Evolutionary conservation across 2,329 filamentous ascomycete species (phyloP), one percentile per base, ranked within the genome.

Genomic region (Fusarium compactum): DNA sequence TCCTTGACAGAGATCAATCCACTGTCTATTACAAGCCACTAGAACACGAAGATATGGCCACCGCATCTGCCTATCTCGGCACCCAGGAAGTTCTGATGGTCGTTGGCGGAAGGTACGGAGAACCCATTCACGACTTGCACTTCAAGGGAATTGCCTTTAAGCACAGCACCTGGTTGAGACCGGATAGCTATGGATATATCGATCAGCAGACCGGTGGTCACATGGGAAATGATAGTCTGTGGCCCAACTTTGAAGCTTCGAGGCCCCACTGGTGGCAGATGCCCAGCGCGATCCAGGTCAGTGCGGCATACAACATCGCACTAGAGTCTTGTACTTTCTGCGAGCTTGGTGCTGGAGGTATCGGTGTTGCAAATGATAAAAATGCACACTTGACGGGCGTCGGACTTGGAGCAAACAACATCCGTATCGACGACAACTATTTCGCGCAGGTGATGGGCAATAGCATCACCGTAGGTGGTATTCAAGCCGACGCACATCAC

Each of bases 231-330:
- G 58, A 47, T 12, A 58, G 32, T 16, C 25, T 29, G 3, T 58
- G 58, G 52, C 52, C 52, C 5, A 11, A 34, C 0, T 61, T 61
- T 5, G 58, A 61, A 12, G 52, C 43, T 11, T 58, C 58, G 3
- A 58, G 58, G 6, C 52, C 58, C 5, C 32, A 61, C 12, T 61
- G 41, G 58, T 61, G 58, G 52, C 58, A 61, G 52, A 61, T 61
- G 58, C 58, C 52, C 6, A 61, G 58, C 43, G 32, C 58, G 10
- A 22, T 61, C 0, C 52, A 61, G 5, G 2, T 61, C 8, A 61
- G 58, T 43, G 58, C 52, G 15, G 43, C 43, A 22, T 29, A 58
- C 22, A 61, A 29, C 11, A 34, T 58, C 25, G 43, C 8, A n/a
- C 20, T 61, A 1, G 1, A 58, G 8, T 34, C 52, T 14, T 61